Conservation (phyloP, 148 eudicot genomes). For the Rhododendron ovatum region DNA sequence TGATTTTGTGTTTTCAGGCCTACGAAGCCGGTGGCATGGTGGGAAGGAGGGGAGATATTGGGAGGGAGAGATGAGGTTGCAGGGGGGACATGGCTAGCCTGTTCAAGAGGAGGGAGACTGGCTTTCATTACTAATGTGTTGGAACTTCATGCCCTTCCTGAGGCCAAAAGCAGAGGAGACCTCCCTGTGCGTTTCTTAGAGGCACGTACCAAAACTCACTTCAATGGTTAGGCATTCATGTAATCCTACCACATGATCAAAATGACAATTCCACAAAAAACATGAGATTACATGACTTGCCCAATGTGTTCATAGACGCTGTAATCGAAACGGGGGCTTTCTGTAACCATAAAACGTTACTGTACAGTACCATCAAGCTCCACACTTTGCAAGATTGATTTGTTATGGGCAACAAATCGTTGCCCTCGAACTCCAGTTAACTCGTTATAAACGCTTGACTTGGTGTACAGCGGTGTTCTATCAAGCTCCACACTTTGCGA, state of each 20-base stretch:
- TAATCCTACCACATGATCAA: not conserved
- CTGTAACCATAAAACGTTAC: too few species aligned
- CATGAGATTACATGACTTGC: too few species aligned
- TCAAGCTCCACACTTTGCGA: not conserved
- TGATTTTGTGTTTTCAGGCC: slow-evolving; percentile 28
- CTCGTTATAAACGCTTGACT: not conserved
- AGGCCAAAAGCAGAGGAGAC: slow-evolving; percentile 69
- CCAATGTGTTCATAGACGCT: too few species aligned
- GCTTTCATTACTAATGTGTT: slow-evolving; percentile 70
- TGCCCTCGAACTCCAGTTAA: too few species aligned
- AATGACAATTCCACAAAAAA: not conserved
- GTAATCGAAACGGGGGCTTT: too few species aligned
- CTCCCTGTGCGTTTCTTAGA: slow-evolving; percentile 54
- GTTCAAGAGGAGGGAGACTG: slow-evolving; percentile 49
- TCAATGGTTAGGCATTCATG: not conserved
- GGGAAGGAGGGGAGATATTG: slow-evolving; percentile 70
- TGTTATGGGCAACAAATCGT: too few species aligned
- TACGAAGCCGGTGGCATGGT: slow-evolving; percentile 54
- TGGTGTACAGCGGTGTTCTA: not conserved
- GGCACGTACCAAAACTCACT: slow-evolving; percentile 20
- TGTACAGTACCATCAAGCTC: too few species aligned
- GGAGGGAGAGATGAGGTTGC: slow-evolving; percentile 73
- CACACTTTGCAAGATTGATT: too few species aligned
- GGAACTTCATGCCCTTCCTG: slow-evolving; percentile 51
- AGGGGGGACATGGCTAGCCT: slow-evolving; percentile 81